Evolutionary conservation across 768 basidiomycete genomes (phyloP).

Genomic region (Inosperma sp.): DNA sequence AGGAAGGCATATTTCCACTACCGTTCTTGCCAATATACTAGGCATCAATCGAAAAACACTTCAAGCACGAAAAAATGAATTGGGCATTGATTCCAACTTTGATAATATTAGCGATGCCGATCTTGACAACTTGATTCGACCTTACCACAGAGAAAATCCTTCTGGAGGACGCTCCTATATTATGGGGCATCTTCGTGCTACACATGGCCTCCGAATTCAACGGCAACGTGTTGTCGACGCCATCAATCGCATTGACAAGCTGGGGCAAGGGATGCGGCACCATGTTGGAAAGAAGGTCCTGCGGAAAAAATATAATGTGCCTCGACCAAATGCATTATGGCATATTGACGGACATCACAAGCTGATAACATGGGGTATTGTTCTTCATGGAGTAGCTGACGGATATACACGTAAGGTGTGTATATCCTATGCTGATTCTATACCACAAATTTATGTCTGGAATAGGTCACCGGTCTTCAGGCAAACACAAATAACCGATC

Average conservation of each 20-base stretch:
- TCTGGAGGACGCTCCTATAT: conserved; percentile 4
- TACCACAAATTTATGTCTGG: not conserved
- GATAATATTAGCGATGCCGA: not conserved
- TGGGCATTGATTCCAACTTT: not conserved
- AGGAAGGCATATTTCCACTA: not conserved
- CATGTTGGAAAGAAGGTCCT: not conserved
- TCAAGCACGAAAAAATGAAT: not conserved
- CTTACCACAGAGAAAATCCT: not conserved
- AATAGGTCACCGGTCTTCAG: conserved; percentile 25
- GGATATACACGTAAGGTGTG: conserved; percentile 15
- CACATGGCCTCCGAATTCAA: conserved; percentile 7
- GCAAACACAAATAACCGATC: conserved; percentile 33
- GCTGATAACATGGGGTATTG: conserved; percentile 16
- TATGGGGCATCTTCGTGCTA: conserved; percentile 7
- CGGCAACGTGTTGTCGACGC: not conserved
- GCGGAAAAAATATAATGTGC: conserved; percentile 6
- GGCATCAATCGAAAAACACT: conserved; percentile 7
- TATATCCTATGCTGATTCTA: not conserved
- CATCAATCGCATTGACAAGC: not conserved
- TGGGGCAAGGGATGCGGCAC: not conserved
- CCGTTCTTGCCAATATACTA: not conserved
- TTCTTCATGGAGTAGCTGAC: conserved; percentile 13
- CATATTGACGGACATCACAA: conserved; percentile 19
- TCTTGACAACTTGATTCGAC: conserved; percentile 1
- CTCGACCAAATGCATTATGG: conserved; percentile 13